phyloP scores from a whole-genome alignment of 257 asterid species.

The Solanum pinnatisectum region DNA sequence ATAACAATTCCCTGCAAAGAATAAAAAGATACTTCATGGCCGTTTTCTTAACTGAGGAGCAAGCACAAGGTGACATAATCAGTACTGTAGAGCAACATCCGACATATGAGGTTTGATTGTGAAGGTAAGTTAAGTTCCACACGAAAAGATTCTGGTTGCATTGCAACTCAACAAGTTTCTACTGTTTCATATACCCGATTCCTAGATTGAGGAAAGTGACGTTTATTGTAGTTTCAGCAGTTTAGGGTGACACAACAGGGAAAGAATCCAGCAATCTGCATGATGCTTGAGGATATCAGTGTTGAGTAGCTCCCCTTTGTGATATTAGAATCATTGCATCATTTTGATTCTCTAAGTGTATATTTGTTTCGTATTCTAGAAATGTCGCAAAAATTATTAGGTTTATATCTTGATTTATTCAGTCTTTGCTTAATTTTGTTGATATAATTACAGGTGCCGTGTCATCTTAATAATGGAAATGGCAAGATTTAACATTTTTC shows the following conservation, averaged over 20 bases:
- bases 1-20: not conserved
- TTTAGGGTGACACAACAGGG: not conserved
- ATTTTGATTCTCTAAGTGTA: not conserved
- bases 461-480: not conserved
- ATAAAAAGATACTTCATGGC: not conserved
- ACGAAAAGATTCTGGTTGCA: not conserved
- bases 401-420: not conserved
- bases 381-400: not conserved
- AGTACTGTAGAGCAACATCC: not conserved
- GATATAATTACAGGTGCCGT: not conserved
- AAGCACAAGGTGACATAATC: not conserved
- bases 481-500: not conserved
- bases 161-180: conserved; percentile 10
- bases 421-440: not conserved
- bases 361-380: not conserved
- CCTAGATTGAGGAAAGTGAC: not conserved
- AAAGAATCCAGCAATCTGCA: not conserved
- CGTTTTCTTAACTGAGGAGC: not conserved
- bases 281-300: not conserved
- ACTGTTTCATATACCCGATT: not conserved
- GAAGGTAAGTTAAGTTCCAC: not conserved
- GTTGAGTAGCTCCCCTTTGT: not conserved
- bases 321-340: not conserved
- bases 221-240: not conserved
- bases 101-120: not conserved